Conservation (phyloP, 805 yeast genomes). For the Kurtzmaniella cleridarum region DNA sequence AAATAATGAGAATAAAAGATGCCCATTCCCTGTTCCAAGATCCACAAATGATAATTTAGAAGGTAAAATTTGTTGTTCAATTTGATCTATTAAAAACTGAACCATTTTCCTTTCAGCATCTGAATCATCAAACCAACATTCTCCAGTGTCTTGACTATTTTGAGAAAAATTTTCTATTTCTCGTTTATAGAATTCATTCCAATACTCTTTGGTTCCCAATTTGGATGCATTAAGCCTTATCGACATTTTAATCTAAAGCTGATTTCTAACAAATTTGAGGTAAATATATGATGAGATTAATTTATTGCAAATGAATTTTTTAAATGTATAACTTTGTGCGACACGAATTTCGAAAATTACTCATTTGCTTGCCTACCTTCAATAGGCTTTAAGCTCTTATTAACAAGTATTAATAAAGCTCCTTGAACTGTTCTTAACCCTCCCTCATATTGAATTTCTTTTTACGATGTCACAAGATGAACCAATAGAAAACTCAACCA, state of each 20-base stretch:
- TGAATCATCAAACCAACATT: constrained; percentile 94
- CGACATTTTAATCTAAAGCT: constrained; percentile 9
- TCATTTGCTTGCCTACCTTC: no score
- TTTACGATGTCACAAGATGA: not conserved
- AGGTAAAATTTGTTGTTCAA: constrained; percentile 25
- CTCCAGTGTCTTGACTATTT: constrained; percentile 85
- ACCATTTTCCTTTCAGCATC: constrained; percentile 85
- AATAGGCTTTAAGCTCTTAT: no score
- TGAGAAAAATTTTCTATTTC: constrained; percentile 69
- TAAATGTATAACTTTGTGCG: not conserved
- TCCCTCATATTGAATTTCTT: not conserved
- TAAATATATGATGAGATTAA: not conserved
- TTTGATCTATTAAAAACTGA: constrained; percentile 56
- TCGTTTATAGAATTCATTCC: constrained; percentile 81
- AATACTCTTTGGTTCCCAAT: constrained; percentile 61
- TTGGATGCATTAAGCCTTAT: constrained; percentile 64
- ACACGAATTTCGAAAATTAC: no score
- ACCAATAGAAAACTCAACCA: constrained; percentile 9
- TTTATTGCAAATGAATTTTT: not conserved
- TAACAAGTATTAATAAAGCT: no score
- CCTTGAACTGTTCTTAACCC: no score
- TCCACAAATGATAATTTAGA: constrained; percentile 34
- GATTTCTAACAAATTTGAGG: not conserved
- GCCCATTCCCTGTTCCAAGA: constrained; percentile 97
- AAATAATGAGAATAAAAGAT: constrained; percentile 62